phyloP scores from a whole-genome alignment of 2,329 filamentous ascomycete species.

The Botryotinia convoluta region DNA sequence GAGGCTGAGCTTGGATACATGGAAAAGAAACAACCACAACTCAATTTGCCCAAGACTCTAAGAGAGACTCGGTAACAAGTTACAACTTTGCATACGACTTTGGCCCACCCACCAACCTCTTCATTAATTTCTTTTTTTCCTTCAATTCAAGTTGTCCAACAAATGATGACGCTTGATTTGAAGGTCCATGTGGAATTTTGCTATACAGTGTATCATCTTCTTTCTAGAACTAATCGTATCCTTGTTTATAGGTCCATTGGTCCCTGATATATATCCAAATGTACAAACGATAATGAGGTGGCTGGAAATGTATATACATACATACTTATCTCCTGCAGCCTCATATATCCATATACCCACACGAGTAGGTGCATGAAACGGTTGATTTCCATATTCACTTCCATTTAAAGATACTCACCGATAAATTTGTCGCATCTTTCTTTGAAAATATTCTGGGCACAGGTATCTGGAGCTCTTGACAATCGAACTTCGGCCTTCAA shows the following conservation, averaged over 20 bases:
- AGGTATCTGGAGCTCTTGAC: not conserved
- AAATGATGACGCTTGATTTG: slow-evolving; percentile 5
- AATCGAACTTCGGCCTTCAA: not conserved
- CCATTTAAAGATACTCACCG: slow-evolving; percentile 1
- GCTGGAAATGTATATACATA: slow-evolving; percentile 12
- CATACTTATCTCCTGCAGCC: slow-evolving; percentile 4
- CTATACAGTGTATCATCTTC: slow-evolving; percentile 2
- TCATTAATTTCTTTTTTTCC: slow-evolving; percentile 17
- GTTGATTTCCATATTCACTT: slow-evolving; percentile 2
- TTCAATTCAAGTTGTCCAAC: not conserved
- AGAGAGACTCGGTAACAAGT: slow-evolving; percentile 3
- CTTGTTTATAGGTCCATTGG: not conserved
- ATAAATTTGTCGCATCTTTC: not conserved
- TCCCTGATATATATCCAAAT: not conserved
- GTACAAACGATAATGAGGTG: slow-evolving; percentile 12
- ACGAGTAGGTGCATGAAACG: slow-evolving; percentile 19
- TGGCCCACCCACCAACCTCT: slow-evolving; percentile 19
- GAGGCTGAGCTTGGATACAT: not conserved
- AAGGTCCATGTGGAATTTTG: not conserved
- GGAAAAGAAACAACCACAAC: not conserved
- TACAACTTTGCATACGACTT: not conserved
- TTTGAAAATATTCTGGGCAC: not conserved
- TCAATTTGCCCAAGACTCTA: not conserved
- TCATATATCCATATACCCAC: slow-evolving; percentile 11
- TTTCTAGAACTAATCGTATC: slow-evolving; percentile 10